phyloP scores from a whole-genome alignment of 306 rosid genomes.

The Erythrophleum fordii region DNA sequence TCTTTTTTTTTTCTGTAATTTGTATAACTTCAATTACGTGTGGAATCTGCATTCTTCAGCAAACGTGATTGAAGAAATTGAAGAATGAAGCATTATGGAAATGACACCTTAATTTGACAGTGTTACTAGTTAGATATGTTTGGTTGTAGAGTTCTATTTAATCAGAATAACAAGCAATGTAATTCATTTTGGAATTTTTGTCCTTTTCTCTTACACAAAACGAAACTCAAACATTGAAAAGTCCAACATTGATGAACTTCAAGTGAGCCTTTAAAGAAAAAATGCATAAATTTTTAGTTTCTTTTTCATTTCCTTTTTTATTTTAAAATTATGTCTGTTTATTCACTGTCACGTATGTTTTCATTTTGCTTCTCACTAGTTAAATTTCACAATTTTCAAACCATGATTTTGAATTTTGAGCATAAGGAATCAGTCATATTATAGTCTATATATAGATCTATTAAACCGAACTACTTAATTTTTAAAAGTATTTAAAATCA shows the following conservation, averaged over 20 bases:
- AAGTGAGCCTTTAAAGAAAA: no score
- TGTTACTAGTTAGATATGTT: neutral
- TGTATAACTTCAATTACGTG: neutral
- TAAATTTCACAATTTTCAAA: no score
- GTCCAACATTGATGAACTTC: neutral
- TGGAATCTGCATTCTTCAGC: neutral
- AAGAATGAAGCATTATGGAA: neutral
- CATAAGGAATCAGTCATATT: no score
- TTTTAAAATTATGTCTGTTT: no score
- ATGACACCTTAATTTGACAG: neutral
- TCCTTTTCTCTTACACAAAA: neutral
- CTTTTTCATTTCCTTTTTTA: no score
- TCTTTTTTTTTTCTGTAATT: no score
- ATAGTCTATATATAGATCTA: no score
- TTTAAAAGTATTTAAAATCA: neutral
- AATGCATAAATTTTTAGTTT: no score
- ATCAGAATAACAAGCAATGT: slow-evolving; percentile 4
- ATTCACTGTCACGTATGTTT: no score
- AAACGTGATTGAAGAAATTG: neutral
- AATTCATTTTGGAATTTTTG: neutral
- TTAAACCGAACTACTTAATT: no score
- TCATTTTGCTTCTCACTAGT: no score
- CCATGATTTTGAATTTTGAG: no score
- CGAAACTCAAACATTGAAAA: neutral
- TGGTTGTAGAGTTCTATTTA: neutral